Evolutionary conservation across 2,329 filamentous ascomycete species (phyloP).

Genomic region (Rosellinia necatrix): DNA sequence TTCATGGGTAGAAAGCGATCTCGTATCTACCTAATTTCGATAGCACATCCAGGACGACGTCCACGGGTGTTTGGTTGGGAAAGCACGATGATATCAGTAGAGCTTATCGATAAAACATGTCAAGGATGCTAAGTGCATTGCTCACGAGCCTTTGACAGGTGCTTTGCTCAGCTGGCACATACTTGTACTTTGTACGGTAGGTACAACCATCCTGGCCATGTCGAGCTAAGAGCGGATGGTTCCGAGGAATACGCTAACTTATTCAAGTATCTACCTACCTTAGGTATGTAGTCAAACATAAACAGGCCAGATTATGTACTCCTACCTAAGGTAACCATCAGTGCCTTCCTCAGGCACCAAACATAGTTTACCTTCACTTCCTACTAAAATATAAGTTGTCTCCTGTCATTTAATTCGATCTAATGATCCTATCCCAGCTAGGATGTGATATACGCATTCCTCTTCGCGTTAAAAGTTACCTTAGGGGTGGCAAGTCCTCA

Average conservation of each 20-base stretch:
- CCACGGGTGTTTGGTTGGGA: not conserved
- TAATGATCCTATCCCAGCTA: not conserved
- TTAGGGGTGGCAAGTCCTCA: too few species aligned
- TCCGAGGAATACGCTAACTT: not conserved
- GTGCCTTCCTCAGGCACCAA: not conserved
- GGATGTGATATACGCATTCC: not conserved
- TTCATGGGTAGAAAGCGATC: too few species aligned
- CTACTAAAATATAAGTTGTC: not conserved
- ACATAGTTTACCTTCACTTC: not conserved
- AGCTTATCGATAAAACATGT: slow-evolving; percentile 23
- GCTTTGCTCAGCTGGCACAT: slow-evolving; percentile 16
- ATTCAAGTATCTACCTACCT: not conserved
- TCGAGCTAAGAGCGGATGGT: not conserved
- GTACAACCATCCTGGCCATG: too few species aligned
- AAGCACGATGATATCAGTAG: slow-evolving; percentile 25
- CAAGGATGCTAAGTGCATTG: too few species aligned
- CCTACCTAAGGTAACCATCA: too few species aligned
- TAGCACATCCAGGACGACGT: too few species aligned
- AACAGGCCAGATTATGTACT: too few species aligned
- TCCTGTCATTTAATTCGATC: not conserved
- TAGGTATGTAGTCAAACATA: too few species aligned
- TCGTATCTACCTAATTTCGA: too few species aligned
- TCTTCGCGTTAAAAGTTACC: too few species aligned
- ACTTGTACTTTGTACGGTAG: too few species aligned
- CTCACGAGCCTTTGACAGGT: slow-evolving; percentile 16